phyloP scores from a whole-genome alignment of 177 flowering plant species.

The Telopea speciosissima region DNA sequence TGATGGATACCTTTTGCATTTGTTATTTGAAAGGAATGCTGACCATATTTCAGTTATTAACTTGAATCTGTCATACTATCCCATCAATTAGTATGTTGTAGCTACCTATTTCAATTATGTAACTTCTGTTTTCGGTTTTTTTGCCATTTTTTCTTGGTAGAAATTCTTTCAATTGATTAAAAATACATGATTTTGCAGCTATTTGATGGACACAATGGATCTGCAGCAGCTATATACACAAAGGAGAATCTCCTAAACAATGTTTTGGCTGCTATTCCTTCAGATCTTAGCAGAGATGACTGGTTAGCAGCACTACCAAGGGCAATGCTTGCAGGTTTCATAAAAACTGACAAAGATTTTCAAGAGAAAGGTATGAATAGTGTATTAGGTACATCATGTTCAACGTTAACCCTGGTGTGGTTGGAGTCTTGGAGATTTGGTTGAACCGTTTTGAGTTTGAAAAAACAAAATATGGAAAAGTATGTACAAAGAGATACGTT shows the following conservation, averaged over 20 bases:
- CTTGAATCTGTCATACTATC: not conserved
- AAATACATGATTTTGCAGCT: slow-evolving; percentile 38
- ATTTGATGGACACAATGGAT: slow-evolving; percentile 98
- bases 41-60: not conserved
- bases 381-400: not conserved
- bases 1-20: not conserved
- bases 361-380: slow-evolving; percentile 61
- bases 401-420: not conserved
- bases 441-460: not conserved
- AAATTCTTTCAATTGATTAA: slow-evolving; percentile 4
- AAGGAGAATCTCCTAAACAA: slow-evolving; percentile 91
- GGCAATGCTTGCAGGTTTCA: slow-evolving; percentile 95
- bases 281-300: slow-evolving; percentile 78
- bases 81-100: not conserved
- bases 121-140: not conserved
- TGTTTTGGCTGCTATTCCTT: slow-evolving; percentile 68
- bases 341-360: slow-evolving; percentile 96
- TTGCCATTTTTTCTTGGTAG: no score
- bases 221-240: slow-evolving; percentile 92
- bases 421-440: not conserved
- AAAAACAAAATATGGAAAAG: no score
- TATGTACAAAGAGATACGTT: no score
- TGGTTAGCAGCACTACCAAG: slow-evolving; percentile 87
- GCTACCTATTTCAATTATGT: not conserved
- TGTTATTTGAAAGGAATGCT: not conserved